Evolutionary conservation across 129 eudicot species (phyloP), one percentile per base, ranked within the genome.

Genomic region (Cynara cardunculus): DNA sequence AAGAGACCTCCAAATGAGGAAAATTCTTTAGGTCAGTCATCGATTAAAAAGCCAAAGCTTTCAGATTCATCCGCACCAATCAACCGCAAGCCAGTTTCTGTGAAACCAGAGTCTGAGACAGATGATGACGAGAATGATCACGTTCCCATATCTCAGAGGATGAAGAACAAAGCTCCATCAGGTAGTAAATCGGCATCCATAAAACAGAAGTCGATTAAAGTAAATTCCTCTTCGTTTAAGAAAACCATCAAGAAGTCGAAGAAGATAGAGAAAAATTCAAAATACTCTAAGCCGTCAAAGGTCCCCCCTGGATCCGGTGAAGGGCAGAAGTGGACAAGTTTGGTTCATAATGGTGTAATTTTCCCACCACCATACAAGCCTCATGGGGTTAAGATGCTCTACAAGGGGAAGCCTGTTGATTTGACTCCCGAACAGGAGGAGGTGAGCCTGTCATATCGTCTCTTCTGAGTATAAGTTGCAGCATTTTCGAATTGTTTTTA

Each of bases 341-440:
- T 96, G 86, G 93, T 85, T 74, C 99, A 96, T 81, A 93, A 80
- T 75, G 99, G 99, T 75, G 99, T 96, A 56, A 96, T 96, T 70
- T 96, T 96, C 67, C 99, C 99, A 9, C 99, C 97, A 7, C 93
- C 95, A 0, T 96, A 96, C 84, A 84, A 87, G 78, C 99, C 98
- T 76, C 99, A 96, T 53, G 97, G 95, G 79, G 89, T 96, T 71
- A 93, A 93, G 79, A 92, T 96, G 84, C 92, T 91, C 71, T 96
- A 96, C 84, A 86, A 96, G 69, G 95, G 95, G 44, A 81, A 89
- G 83, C 97, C 97, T 24, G 97, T 96, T 72, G 87, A 87, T 30
- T 80, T 96, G 72, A 89, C 99, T 25, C 98, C 99, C 7, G 96
- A 85, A 84, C 99, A 96, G 76, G 99, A 96, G 78, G 99, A 96